Conservation (phyloP, 2,329 filamentous ascomycete species). For the Shiraia sp. region DNA sequence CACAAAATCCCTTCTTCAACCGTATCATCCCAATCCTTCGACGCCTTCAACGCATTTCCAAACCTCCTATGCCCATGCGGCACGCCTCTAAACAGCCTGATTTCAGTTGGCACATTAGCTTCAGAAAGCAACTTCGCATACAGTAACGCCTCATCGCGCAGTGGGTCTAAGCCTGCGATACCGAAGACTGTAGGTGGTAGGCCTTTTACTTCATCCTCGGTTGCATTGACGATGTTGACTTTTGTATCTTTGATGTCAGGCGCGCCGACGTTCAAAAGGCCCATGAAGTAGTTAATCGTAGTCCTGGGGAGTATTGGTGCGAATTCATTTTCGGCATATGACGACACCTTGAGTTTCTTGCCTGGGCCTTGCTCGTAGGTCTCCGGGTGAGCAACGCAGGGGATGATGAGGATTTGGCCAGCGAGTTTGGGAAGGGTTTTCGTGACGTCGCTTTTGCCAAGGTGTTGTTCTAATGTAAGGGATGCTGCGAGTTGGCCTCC, state of each 20-base stretch:
- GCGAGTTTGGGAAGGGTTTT: constrained; percentile 42
- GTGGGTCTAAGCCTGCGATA: constrained; percentile 55
- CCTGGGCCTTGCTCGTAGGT: constrained; percentile 46
- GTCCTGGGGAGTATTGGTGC: constrained; percentile 54
- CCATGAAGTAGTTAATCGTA: constrained; percentile 40
- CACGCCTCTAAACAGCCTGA: constrained; percentile 56
- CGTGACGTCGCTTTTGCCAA: constrained; percentile 41
- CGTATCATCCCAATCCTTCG: constrained; percentile 49
- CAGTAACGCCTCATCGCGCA: constrained; percentile 55
- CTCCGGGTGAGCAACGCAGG: constrained; percentile 43
- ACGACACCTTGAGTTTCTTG: constrained; percentile 48
- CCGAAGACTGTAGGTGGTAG: constrained; percentile 54
- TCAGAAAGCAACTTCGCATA: constrained; percentile 50
- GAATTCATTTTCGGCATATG: constrained; percentile 46
- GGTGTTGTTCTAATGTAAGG: constrained; percentile 50
- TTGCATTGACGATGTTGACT: constrained; percentile 36
- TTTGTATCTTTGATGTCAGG: constrained; percentile 38
- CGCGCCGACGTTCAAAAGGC: constrained; percentile 19
- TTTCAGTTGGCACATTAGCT: constrained; percentile 54
- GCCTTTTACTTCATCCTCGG: constrained; percentile 45
- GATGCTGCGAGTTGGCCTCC: constrained; percentile 56
- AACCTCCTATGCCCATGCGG: constrained; percentile 59
- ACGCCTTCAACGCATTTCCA: constrained; percentile 46
- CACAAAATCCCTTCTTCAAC: constrained; percentile 51
- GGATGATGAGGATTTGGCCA: constrained; percentile 51